Percentiles rank a stretch among this genome's conserved stretches.
phyloP scores from a whole-genome alignment of 257 asterid species.

The Ocimum tenuiflorum region DNA sequence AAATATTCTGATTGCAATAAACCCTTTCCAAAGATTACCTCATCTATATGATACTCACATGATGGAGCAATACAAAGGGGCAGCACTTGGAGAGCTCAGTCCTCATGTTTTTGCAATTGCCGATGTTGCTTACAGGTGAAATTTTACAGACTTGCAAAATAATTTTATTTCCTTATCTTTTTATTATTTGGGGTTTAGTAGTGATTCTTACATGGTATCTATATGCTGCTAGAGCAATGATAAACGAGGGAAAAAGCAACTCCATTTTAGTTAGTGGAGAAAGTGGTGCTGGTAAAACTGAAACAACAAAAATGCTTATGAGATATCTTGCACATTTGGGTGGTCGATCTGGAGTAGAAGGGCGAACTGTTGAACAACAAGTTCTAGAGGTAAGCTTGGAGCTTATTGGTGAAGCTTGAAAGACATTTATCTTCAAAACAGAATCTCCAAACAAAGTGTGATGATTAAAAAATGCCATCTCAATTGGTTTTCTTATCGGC shows the following conservation, averaged over 20 bases:
- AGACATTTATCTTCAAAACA: not conserved
- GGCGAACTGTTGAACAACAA: slow-evolving; percentile 98
- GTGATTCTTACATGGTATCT: slow-evolving; percentile 13
- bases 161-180: not conserved
- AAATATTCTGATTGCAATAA: slow-evolving; percentile 90
- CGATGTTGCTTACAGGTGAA: slow-evolving; percentile 90
- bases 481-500: slow-evolving; percentile 18
- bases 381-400: slow-evolving; percentile 79
- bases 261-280: slow-evolving; percentile 99
- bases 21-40: slow-evolving; percentile 97
- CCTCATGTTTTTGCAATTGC: slow-evolving; percentile 99
- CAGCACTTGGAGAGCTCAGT: slow-evolving; percentile 93
- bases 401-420: slow-evolving; percentile 2
- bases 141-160: slow-evolving; percentile 4
- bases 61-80: slow-evolving; percentile 99
- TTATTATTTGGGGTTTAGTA: slow-evolving; percentile 5
- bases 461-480: slow-evolving; percentile 3
- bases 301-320: slow-evolving; percentile 98
- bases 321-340: slow-evolving; percentile 95
- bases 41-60: slow-evolving; percentile 96
- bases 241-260: slow-evolving; percentile 90
- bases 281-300: slow-evolving; percentile 99
- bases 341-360: slow-evolving; percentile 98
- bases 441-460: not conserved
- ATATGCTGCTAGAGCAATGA: slow-evolving; percentile 72